A percentile compares a stretch with the other conserved stretches of the same genome.
phyloP scores from a whole-genome alignment of 495 filamentous ascomycete genomes.

The Filosporella fistucella region DNA sequence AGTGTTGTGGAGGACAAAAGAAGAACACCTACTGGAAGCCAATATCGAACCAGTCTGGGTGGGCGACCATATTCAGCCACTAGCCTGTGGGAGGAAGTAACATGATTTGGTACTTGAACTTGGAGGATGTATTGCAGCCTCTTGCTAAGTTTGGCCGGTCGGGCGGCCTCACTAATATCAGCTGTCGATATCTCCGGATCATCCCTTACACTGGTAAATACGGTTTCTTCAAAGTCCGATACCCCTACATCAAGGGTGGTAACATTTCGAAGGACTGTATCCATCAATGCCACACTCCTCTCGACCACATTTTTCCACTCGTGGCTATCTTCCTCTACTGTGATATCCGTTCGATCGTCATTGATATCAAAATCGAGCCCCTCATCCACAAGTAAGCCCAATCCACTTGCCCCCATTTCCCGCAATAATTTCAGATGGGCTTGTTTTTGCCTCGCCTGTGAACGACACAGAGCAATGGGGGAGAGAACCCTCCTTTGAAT shows the following conservation, averaged over 20 bases:
- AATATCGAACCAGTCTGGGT: constrained; percentile 74
- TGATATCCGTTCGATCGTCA: constrained; percentile 36
- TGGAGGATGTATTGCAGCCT: constrained; percentile 63
- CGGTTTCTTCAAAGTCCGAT: constrained; percentile 69
- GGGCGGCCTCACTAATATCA: constrained; percentile 30
- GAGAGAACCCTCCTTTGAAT: constrained; percentile 58
- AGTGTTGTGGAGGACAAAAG: constrained; percentile 78
- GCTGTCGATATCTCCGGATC: constrained; percentile 48
- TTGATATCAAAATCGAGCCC: constrained; percentile 58
- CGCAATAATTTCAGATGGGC: constrained; percentile 59
- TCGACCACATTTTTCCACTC: constrained; percentile 71
- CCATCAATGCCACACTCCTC: constrained; percentile 73
- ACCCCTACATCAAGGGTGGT: constrained; percentile 47
- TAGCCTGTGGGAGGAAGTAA: constrained; percentile 38
- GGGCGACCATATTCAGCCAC: constrained; percentile 67
- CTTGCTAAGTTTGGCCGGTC: constrained; percentile 56
- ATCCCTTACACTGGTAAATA: constrained; percentile 59
- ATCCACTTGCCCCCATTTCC: constrained; percentile 75
- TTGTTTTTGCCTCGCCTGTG: constrained; percentile 67
- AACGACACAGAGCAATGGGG: constrained; percentile 63
- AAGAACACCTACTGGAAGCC: constrained; percentile 66
- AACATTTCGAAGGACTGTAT: constrained; percentile 64
- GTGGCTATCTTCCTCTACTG: constrained; percentile 35
- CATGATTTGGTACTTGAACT: constrained; percentile 55
- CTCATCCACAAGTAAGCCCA: constrained; percentile 82